Conservation (phyloP, 305 asterid species). For the Fraxinus velutina region DNA sequence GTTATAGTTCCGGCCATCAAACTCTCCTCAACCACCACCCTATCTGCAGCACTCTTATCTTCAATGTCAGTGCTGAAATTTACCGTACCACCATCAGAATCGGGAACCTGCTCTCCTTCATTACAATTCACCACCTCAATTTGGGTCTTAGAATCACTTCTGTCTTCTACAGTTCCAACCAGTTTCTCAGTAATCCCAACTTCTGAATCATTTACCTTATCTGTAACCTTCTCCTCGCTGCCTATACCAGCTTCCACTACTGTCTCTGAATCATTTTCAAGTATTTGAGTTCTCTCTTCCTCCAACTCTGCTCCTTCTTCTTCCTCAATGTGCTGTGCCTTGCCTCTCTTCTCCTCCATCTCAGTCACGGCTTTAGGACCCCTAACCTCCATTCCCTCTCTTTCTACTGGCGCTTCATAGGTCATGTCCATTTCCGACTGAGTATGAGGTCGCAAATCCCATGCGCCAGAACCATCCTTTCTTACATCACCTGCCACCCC, state of each 20-base stretch:
- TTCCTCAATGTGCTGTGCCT: constrained; percentile 25
- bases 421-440: constrained; percentile 10
- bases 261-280: constrained; percentile 21
- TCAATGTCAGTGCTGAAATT: constrained; percentile 17
- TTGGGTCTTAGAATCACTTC: constrained; percentile 17
- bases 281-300: constrained; percentile 15
- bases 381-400: constrained; percentile 23
- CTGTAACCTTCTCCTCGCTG: constrained; percentile 25
- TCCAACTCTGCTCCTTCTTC: constrained; percentile 21
- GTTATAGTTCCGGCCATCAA: constrained; percentile 20
- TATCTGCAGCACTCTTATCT: constrained; percentile 29
- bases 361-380: constrained; percentile 18
- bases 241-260: constrained; percentile 16
- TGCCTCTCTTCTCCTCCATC: constrained; percentile 18
- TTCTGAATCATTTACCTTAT: constrained; percentile 25
- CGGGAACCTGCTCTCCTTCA: constrained; percentile 32
- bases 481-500: neutral
- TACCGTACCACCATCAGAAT: constrained; percentile 15
- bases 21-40: constrained; percentile 27
- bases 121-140: constrained; percentile 26
- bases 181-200: constrained; percentile 26
- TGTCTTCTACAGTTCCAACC: constrained; percentile 9
- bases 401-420: constrained; percentile 16
- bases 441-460: constrained; percentile 11
- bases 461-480: constrained; percentile 14